phyloP scores from a whole-genome alignment of 345 rosid species.

The Microcos paniculata region DNA sequence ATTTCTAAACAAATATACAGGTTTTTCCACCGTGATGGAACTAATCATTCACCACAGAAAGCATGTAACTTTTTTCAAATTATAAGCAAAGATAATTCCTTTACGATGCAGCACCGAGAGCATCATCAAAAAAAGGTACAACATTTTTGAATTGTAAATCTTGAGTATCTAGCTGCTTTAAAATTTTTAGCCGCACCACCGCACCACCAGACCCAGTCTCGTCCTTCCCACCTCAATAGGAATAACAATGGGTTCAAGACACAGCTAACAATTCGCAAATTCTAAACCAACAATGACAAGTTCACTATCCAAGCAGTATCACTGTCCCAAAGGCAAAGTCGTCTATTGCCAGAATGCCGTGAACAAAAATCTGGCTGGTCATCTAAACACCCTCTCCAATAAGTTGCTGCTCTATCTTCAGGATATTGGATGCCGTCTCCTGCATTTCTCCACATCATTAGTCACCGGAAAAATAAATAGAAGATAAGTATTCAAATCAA shows the following conservation, averaged over 20 bases:
- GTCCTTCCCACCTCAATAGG: slow-evolving; percentile 28
- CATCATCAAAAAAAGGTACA: slow-evolving; percentile 1
- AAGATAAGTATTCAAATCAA: neutral
- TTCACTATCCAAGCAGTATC: slow-evolving; percentile 17
- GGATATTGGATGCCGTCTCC: slow-evolving; percentile 75
- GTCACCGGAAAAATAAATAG: neutral
- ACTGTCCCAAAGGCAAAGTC: slow-evolving; percentile 28
- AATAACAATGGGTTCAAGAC: slow-evolving; percentile 28
- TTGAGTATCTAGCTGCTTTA: slow-evolving; percentile 4
- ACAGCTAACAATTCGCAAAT: slow-evolving; percentile 20
- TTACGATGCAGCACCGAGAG: neutral
- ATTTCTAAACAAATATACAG: too few relatives aligned
- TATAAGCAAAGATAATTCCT: neutral
- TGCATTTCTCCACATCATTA: slow-evolving; percentile 34
- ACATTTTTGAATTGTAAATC: neutral
- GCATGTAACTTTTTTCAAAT: slow-evolving; percentile 6
- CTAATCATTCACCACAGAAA: neutral
- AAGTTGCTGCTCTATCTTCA: slow-evolving; percentile 32
- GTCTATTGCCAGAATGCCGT: slow-evolving; percentile 24
- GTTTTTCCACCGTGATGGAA: neutral
- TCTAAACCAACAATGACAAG: slow-evolving; percentile 22
- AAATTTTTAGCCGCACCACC: slow-evolving; percentile 29
- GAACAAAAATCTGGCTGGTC: slow-evolving; percentile 36
- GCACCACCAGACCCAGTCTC: slow-evolving; percentile 19
- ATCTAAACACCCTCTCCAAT: slow-evolving; percentile 15